Conservation (phyloP, 768 basidiomycete genomes). For the Mycena rebaudengoi region DNA sequence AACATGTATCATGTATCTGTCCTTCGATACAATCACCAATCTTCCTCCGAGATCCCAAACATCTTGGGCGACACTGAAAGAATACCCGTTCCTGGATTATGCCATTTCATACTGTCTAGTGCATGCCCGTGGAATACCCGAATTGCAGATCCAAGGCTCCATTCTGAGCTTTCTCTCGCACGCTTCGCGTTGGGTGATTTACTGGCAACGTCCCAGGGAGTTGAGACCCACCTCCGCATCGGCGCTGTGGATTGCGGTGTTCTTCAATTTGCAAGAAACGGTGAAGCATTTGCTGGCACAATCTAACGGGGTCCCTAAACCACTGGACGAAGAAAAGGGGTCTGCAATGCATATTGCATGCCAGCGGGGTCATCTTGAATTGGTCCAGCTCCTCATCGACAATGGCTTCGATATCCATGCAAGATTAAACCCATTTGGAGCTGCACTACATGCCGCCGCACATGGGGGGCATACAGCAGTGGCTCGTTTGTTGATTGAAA, state of each 20-base stretch:
- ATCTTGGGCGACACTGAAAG: neutral
- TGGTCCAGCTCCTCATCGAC: neutral
- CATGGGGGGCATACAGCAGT: no score
- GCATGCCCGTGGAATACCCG: neutral
- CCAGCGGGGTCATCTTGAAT: neutral
- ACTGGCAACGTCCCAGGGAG: neutral
- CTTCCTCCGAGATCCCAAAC: neutral
- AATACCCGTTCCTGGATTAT: neutral
- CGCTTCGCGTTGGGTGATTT: neutral
- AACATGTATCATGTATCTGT: neutral
- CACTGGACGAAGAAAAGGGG: neutral
- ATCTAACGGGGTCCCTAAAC: neutral
- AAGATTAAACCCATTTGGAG: no score
- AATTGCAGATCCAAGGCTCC: neutral
- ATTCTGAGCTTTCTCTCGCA: neutral
- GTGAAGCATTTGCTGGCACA: neutral
- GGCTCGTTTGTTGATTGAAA: no score
- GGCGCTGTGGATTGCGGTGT: neutral
- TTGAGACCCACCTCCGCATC: neutral
- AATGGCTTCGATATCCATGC: neutral
- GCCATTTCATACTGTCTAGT: neutral
- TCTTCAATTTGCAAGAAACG: neutral
- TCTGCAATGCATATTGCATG: no score
- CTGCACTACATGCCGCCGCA: no score
- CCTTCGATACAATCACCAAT: neutral